Evolutionary conservation across 192 early-diverging fungal genomes (phyloP).

Genomic region (Coemansia sp.): DNA sequence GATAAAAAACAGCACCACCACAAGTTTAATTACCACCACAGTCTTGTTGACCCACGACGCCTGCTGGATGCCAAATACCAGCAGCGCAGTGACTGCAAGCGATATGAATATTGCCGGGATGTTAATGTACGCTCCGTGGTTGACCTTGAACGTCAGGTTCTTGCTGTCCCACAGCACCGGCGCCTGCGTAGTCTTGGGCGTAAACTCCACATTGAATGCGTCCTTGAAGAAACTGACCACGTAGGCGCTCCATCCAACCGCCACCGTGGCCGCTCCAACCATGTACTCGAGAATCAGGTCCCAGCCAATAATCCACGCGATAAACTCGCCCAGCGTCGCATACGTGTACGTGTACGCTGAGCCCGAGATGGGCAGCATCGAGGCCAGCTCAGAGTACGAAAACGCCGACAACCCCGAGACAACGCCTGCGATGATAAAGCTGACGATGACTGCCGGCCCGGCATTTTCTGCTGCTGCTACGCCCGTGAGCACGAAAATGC

Average conservation of each 20-base stretch:
- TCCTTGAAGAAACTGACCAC: slow-evolving; percentile 67
- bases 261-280: slow-evolving; percentile 78
- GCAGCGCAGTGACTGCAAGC: slow-evolving; percentile 59
- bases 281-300: slow-evolving; percentile 86
- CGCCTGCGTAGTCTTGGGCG: slow-evolving; percentile 59
- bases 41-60: slow-evolving; percentile 71
- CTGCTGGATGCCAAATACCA: slow-evolving; percentile 71
- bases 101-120: slow-evolving; percentile 72
- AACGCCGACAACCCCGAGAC: slow-evolving; percentile 72
- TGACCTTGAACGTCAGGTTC: slow-evolving; percentile 29
- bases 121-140: slow-evolving; percentile 61
- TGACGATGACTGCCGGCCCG: slow-evolving; percentile 80
- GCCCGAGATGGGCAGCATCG: slow-evolving; percentile 83
- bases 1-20: slow-evolving; percentile 75
- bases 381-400: slow-evolving; percentile 83
- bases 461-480: slow-evolving; percentile 71
- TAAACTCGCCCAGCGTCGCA: slow-evolving; percentile 80
- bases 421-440: slow-evolving; percentile 76
- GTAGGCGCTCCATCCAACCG: slow-evolving; percentile 82
- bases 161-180: slow-evolving; percentile 68
- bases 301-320: slow-evolving; percentile 92
- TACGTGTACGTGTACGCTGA: slow-evolving; percentile 87
- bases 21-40: slow-evolving; percentile 71
- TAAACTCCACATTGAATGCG: slow-evolving; percentile 56
- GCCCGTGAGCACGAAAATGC: slow-evolving; percentile 77